Conservation (phyloP, 2,329 filamentous ascomycete species). For the Teratosphaeria nubilosa region DNA sequence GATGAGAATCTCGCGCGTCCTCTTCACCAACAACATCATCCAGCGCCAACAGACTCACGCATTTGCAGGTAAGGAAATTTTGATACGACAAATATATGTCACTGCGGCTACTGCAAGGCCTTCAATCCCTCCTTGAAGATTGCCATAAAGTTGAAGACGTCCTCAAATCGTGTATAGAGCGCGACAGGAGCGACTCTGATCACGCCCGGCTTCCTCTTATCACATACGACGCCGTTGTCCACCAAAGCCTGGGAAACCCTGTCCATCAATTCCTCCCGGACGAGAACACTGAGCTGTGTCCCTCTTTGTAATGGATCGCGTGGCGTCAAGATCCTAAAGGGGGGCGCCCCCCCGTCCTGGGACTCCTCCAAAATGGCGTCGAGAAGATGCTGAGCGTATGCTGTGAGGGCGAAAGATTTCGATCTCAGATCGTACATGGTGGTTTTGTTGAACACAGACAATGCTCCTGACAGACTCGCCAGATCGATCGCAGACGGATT, state of each 20-base stretch:
- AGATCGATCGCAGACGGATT: conserved; percentile 74
- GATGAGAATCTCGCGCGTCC: not conserved
- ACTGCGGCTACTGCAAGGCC: not conserved
- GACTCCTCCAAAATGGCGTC: conserved; percentile 10
- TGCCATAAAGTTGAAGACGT: conserved; percentile 54
- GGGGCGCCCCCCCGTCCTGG: conserved; percentile 1
- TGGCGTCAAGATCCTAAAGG: conserved; percentile 55
- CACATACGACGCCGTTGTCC: conserved; percentile 61
- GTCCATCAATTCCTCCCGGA: conserved; percentile 62
- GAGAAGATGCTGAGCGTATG: conserved; percentile 64
- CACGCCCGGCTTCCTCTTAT: conserved; percentile 78
- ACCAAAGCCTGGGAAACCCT: conserved; percentile 52
- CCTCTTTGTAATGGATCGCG: conserved; percentile 46
- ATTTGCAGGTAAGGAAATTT: not conserved
- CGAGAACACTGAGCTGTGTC: conserved; percentile 60
- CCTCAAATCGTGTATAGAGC: conserved; percentile 70
- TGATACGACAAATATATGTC: not conserved
- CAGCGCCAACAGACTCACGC: not conserved
- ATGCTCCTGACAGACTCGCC: conserved; percentile 47
- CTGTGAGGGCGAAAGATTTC: conserved; percentile 64
- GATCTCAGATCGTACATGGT: conserved; percentile 57
- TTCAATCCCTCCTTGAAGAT: conserved; percentile 40
- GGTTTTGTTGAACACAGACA: conserved; percentile 64
- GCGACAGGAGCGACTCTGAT: conserved; percentile 75
- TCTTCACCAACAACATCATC: not conserved